phyloP scores from a whole-genome alignment of 192 early-diverging fungal species.

The Chytriomyces sp. region DNA sequence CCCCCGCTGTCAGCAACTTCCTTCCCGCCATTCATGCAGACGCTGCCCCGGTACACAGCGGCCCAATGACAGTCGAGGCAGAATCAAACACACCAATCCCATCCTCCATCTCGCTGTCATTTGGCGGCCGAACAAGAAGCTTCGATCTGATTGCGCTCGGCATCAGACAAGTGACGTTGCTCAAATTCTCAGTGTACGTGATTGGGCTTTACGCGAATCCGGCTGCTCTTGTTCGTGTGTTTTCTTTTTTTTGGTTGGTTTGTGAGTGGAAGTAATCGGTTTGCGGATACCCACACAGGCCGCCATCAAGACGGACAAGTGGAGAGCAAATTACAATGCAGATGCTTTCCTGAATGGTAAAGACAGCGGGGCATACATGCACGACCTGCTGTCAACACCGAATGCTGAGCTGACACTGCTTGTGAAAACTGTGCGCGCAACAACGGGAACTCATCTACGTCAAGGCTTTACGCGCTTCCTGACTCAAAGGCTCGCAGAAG shows the following conservation, averaged over 20 bases:
- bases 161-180: conserved; percentile 48
- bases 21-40: neutral
- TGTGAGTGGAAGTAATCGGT: neutral
- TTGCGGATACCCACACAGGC: neutral
- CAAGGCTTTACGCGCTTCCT: conserved; percentile 55
- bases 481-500: conserved; percentile 27
- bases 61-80: neutral
- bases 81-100: neutral
- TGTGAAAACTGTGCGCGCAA: conserved; percentile 44
- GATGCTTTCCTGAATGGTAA: conserved; percentile 14
- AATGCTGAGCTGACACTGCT: conserved; percentile 27
- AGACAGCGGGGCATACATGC: conserved; percentile 18
- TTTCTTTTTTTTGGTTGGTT: neutral
- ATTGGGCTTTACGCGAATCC: conserved; percentile 38
- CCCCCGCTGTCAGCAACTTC: neutral
- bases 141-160: conserved; percentile 47
- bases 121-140: neutral
- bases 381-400: conserved; percentile 25
- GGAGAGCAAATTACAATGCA: conserved; percentile 8
- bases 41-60: neutral
- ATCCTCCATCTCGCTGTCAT: neutral
- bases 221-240: neutral
- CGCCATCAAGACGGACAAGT: conserved; percentile 8
- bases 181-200: conserved; percentile 47
- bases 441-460: conserved; percentile 52